Evolutionary conservation across 2,329 filamentous ascomycete genomes (phyloP).

Genomic region (Xylariaceae sp.): DNA sequence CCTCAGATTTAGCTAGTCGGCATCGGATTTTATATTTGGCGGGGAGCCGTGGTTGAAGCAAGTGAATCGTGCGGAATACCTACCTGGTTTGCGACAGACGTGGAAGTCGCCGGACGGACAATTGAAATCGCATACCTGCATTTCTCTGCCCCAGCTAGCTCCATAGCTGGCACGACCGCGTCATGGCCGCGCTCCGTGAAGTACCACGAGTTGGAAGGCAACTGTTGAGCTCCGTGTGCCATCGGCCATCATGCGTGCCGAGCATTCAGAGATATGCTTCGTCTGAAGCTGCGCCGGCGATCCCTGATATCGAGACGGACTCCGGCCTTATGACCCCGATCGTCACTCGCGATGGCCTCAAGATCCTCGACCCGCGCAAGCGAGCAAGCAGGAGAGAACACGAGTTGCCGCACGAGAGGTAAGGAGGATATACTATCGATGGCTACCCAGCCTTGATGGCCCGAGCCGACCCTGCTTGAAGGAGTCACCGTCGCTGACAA

Average conservation of each 20-base stretch:
- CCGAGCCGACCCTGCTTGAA: neutral
- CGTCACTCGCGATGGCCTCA: slow-evolving; percentile 33
- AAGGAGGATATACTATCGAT: slow-evolving; percentile 1
- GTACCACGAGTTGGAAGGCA: slow-evolving; percentile 28
- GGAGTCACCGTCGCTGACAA: slow-evolving; percentile 1
- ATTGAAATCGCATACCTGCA: slow-evolving; percentile 4
- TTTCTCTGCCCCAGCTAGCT: neutral
- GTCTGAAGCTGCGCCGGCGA: slow-evolving; percentile 38
- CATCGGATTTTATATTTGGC: slow-evolving; percentile 21
- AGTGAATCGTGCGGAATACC: neutral
- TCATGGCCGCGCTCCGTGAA: slow-evolving; percentile 29
- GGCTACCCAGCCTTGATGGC: neutral
- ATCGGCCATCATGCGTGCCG: slow-evolving; percentile 22
- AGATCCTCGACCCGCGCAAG: slow-evolving; percentile 45
- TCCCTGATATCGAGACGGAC: slow-evolving; percentile 47
- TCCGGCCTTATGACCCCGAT: slow-evolving; percentile 44
- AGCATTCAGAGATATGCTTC: slow-evolving; percentile 41
- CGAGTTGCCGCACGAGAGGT: slow-evolving; percentile 28
- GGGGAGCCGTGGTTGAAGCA: neutral
- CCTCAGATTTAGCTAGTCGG: slow-evolving; percentile 5
- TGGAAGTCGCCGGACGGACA: neutral
- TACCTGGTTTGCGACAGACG: neutral
- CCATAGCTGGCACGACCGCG: slow-evolving; percentile 6
- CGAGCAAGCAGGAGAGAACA: slow-evolving; percentile 30
- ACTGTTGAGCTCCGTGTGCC: slow-evolving; percentile 23